Evolutionary conservation across 108 stramenopile species (phyloP), one percentile per base, ranked within the genome.

Genomic region (Nannochloropsis salina): DNA sequence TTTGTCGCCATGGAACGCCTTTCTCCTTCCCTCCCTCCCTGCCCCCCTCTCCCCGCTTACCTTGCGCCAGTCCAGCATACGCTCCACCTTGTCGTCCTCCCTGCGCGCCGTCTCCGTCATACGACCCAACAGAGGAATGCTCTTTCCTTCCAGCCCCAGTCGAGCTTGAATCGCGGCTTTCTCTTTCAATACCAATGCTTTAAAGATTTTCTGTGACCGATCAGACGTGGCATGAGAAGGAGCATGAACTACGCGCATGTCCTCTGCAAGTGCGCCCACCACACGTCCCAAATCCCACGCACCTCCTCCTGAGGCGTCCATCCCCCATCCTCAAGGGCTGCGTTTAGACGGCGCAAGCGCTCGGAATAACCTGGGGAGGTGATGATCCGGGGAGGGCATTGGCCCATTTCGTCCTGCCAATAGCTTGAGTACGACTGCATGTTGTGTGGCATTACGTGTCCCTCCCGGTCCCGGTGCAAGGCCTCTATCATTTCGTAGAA

Each of bases 391-490:
- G 61, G 61, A 2, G 61, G 61, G 61, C 61, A n/a, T 74, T 74
- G 15, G 20, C 61, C 61, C 61, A 15, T 15, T 74, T 74, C 61
- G 6, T 74, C 61, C n/a, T 74, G 61, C 61, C 61, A 74, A n/a
- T 74, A 74, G 20, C 20, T n/a, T 4, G 61, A n/a, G 8, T 74
- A 74, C 61, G 61, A 74, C n/a, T 74, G 61, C 61, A 74, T 74
- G 8, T 74, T 74, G n/a, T 3, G 61, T 74, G 61, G 61, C 61
- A 74, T n/a, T 74, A 74, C n/a, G 61, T 74, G 20, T n/a, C 15
- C 61, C n/a, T 74, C 61, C 61, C 61, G 61, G 61, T 15, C 61
- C n/a, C n/a, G 61, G 61, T 74, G 61, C 61, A 74, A 15, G 61
- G 61, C 61, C n/a, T 74, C 61, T 3, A 74, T n/a, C n/a, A n/a